phyloP scores from a whole-genome alignment of 2,329 filamentous ascomycete species.

The Cordyceps farinosa region DNA sequence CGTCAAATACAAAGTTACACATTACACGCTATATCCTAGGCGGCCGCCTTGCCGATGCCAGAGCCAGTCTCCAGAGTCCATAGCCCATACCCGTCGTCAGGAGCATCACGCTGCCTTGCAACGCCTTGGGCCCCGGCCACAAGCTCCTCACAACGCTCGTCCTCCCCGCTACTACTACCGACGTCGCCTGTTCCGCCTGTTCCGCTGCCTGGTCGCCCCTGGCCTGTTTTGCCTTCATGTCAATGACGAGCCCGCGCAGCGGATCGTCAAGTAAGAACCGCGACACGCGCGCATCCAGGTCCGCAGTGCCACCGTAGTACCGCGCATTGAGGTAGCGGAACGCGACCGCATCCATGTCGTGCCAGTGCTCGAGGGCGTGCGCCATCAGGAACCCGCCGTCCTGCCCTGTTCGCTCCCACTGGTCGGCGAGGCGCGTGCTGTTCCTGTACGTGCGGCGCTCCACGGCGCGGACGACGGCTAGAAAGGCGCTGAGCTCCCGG shows the following conservation, averaged over 20 bases:
- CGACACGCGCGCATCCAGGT: background rate
- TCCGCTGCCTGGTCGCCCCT: background rate
- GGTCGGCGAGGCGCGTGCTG: background rate
- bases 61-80: conserved; percentile 12
- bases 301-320: conserved; percentile 10
- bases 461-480: background rate
- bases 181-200: background rate
- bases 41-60: conserved; percentile 9
- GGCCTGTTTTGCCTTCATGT: conserved; percentile 10
- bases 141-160: background rate
- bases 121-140: conserved; percentile 4
- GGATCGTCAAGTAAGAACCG: conserved; percentile 6
- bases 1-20: background rate
- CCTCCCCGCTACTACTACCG: background rate
- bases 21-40: background rate
- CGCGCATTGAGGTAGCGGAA: conserved; percentile 27
- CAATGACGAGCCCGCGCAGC: conserved; percentile 3
- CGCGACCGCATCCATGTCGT: conserved; percentile 15
- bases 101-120: conserved; percentile 12
- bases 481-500: background rate
- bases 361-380: conserved; percentile 16
- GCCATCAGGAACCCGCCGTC: conserved; percentile 16
- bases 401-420: conserved; percentile 16
- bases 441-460: background rate
- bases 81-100: conserved; percentile 8